These are phyloP conservation scores for Claviceps purpurea DNA, from an alignment of 2,329 filamentous ascomycete genomes.

Conservation along the genomic window DNA sequence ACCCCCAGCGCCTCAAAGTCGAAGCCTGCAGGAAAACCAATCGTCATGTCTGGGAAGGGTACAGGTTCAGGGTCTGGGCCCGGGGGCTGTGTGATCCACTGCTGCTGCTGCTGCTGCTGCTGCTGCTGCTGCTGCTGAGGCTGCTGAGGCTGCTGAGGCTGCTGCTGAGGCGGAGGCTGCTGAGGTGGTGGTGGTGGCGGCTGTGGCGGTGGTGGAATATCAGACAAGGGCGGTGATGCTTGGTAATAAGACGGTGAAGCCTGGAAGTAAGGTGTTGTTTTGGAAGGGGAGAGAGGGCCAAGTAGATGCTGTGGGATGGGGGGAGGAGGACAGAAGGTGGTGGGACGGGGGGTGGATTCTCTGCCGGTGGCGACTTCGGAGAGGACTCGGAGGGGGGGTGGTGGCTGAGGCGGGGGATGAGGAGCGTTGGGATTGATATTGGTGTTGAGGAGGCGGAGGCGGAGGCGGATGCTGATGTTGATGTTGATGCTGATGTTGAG, in stretches of 20 bases:
- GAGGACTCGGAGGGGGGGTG: constrained; percentile 42
- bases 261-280: neutral
- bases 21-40: constrained; percentile 14
- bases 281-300: neutral
- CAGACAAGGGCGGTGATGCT: neutral
- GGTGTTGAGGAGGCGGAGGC: neutral
- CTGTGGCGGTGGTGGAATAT: neutral
- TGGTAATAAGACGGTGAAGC: neutral
- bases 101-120: neutral
- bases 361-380: constrained; percentile 42
- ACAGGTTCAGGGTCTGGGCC: neutral
- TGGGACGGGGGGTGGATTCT: constrained; percentile 14
- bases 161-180: no score
- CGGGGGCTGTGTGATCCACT: constrained; percentile 6
- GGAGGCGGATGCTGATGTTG: neutral
- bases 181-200: no score
- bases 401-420: constrained; percentile 22
- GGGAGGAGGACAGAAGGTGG: constrained; percentile 5
- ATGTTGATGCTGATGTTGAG: neutral
- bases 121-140: no score
- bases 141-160: neutral
- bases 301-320: constrained; percentile 11
- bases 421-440: constrained; percentile 5
- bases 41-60: constrained; percentile 8
- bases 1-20: constrained; percentile 19